Evolutionary conservation across 2,329 filamentous ascomycete species (phyloP).

Genomic region (Microdochium bolleyi): DNA sequence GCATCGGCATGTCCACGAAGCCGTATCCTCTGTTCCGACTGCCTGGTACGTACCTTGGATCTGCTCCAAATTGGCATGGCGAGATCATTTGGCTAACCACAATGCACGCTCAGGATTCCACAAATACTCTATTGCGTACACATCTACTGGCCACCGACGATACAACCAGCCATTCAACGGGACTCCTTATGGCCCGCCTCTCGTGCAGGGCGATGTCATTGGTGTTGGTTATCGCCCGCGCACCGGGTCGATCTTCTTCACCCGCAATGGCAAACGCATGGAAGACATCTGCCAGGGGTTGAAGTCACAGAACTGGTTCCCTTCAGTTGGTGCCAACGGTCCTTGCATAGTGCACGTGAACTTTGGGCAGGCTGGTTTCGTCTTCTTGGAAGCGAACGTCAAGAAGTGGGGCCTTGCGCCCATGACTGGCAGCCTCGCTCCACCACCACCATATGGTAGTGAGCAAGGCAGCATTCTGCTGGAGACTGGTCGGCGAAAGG

Average conservation of each 20-base stretch:
- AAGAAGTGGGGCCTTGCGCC: slow-evolving; percentile 99
- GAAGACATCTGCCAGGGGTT: slow-evolving; percentile 91
- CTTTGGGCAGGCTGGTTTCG: slow-evolving; percentile 94
- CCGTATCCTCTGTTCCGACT: slow-evolving; percentile 92
- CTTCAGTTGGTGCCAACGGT: slow-evolving; percentile 91
- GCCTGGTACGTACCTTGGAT: slow-evolving; percentile 59
- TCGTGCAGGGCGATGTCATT: slow-evolving; percentile 90
- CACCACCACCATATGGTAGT: slow-evolving; percentile 91
- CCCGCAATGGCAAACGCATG: slow-evolving; percentile 92
- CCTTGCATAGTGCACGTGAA: slow-evolving; percentile 93
- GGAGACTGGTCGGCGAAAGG: slow-evolving; percentile 67
- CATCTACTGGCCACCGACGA: slow-evolving; percentile 77
- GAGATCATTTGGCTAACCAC: slow-evolving; percentile 10
- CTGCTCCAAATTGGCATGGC: slow-evolving; percentile 3
- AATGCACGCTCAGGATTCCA: slow-evolving; percentile 60
- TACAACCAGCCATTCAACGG: slow-evolving; percentile 86
- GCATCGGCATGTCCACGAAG: slow-evolving; percentile 92
- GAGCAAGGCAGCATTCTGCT: slow-evolving; percentile 95
- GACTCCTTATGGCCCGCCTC: slow-evolving; percentile 73
- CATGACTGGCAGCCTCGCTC: slow-evolving; percentile 89
- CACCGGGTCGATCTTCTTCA: slow-evolving; percentile 95
- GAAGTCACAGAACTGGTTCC: slow-evolving; percentile 95
- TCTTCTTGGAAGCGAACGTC: slow-evolving; percentile 98
- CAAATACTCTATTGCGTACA: slow-evolving; percentile 86
- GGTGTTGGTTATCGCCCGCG: slow-evolving; percentile 92